Evolutionary conservation across 768 basidiomycete species (phyloP), one percentile per base, ranked within the genome.

Genomic region (Suillus decipiens): DNA sequence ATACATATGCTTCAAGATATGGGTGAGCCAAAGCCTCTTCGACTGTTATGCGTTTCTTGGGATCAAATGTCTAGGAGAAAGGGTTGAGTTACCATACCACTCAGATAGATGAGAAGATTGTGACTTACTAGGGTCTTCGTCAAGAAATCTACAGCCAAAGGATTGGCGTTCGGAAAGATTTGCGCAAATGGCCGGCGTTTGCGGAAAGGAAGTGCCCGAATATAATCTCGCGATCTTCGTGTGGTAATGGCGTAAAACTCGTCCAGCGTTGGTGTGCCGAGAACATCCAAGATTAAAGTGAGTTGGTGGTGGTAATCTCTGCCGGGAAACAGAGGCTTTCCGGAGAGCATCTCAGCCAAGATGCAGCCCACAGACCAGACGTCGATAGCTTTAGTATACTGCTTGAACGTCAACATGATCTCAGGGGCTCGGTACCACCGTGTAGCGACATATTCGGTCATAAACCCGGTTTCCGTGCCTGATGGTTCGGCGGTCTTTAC

Each of bases 361-460:
- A 93, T 92, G 69, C 92, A 93, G 28, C 92, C 92, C 37, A 93
- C 89, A 11, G 90, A 91, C 92, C 92, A 93, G 22, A 93, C 84
- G 68, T 93, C 92, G 66, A 93, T 92, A n/a, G 92, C 91, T 79
- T 95, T 95, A 59, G 96, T 96, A 79, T 99, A 99, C 75, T 97
- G 92, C 74, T 97, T 96, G 83, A 98, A 99, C 11, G 95, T 97
- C 59, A 99, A 83, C 97, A 99, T 99, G 79, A 99, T 96, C 75
- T 99, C 97, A 0, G 97, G 97, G 0, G 97, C 97, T 42, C 97
- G 88, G 73, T 99, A 99, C 97, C 97, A 99, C 69, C 97, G 83
- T 31, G 97, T 99, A 2, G 97, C 96, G 56, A 99, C 97, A 71
- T 96, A 96, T 87, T 95, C 93, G 1, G 94, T 96, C 94, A 96